Base-by-base conservation (phyloP, 495 filamentous ascomycete genomes). In the Rostrohypoxylon terebratum region DNA sequence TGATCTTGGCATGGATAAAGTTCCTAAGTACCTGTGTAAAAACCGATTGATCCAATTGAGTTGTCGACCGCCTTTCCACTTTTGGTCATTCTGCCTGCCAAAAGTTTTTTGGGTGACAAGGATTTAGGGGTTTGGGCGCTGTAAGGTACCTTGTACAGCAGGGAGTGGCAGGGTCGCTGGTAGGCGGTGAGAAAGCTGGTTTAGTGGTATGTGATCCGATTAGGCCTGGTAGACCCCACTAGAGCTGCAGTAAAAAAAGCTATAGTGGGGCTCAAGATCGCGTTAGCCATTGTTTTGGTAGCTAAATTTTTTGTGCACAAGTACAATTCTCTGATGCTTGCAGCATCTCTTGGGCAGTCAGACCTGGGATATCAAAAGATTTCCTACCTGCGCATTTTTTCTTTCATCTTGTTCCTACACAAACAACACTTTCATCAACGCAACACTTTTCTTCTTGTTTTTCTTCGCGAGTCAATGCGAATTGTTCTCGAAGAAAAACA, bases 261-360 rank as follows among this genome's bases (percentile, higher is more conserved):
- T 73, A 68, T 62, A 60, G 70, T 73, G 70, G 70, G 55, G 47
- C 70, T 16, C 28, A 51, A 47, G 70, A 66, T 61, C 68, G 55
- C 45, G 11, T 33, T 57, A 40, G 23, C 25, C 50, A 42, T 63
- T 62, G 45, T 58, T 69, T 63, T 59, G 51, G 42, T 47, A 45
- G 28, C 42, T 45, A 45, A 13, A 4, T 50, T 16, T 20, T n/a
- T 33, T 42, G 48, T 55, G 54, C 61, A 11, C 16, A 34, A 4
- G 23, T 63, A 54, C 50, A 51, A 25, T 18, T 69, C 63, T 51
- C 60, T 48, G 10, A 60, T 36, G 36, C 62, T 54, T 54, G 45
- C 68, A 34, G 68, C 58, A 28, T 5, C 28, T 28, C 58, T 66
- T 61, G 63, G 69, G 58, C 63, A 64, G 20, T 31, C 60, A 16